Base-by-base conservation (phyloP, 306 rosid genomes). In the Cucumis melo region DNA sequence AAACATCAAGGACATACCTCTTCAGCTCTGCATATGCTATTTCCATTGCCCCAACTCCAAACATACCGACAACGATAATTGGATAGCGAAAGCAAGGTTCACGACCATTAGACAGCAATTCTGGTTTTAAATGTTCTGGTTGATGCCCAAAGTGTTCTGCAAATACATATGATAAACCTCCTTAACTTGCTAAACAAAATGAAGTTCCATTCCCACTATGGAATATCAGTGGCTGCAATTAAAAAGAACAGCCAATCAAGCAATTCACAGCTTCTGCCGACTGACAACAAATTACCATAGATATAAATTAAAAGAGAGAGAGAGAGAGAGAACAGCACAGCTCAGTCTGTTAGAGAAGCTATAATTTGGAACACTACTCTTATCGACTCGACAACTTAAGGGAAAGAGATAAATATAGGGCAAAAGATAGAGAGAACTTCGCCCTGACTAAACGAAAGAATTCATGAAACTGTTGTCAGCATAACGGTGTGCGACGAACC, bases 31-130 rank as follows among this genome's bases (percentile, higher is more conserved):
- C 89, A 61, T 85, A 80, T 0, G 90, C 88, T 48, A 71, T 75
- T 73, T 86, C 84, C 59, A 78, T 68, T 77, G 78, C 76, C 57
- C 88, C 91, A 57, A 78, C 55, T 77, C 97, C 98, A 74, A 91
- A 64, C 50, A 85, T 61, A 80, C 85, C 84, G 32, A 83, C 91
- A 68, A 91, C 75, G 19, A 82, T 78, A 46, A 84, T 83, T 0
- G 97, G 89, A 75, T 83, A 78, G 60, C 80, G 9, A 8, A 79
- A 75, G 77, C 13, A 41, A 4, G 57, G 51, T 58, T 78, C 62
- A 13, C 29, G 29, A 71, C 73, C 80, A 41, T 81, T 72, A 3
- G 83, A 79, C 16, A 3, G 66, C 13, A 38, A 57, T 27, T 83
- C 80, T 9, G 83, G 74, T 68, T 71, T 58, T 6, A 27, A 81